Conservation (phyloP, 306 rosid genomes). For the Datisca glomerata region DNA sequence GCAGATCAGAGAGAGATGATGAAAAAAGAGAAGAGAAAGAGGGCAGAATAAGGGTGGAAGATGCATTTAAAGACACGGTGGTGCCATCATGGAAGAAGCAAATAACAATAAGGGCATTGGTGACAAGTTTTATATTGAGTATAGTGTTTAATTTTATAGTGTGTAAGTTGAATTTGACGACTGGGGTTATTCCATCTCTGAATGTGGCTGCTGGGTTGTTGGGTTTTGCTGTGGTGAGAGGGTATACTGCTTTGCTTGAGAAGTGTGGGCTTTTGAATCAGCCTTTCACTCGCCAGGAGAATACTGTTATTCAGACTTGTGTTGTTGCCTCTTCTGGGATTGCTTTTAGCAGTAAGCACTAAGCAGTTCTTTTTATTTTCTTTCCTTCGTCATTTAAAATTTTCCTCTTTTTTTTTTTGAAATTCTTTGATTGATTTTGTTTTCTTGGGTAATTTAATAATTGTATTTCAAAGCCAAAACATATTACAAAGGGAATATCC, state of each 20-base stretch:
- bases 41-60: slow-evolving; percentile 25
- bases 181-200: slow-evolving; percentile 65
- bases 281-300: slow-evolving; percentile 78
- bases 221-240: slow-evolving; percentile 49
- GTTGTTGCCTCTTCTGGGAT: slow-evolving; percentile 81
- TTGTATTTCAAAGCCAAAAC: no score
- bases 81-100: slow-evolving; percentile 54
- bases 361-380: background rate
- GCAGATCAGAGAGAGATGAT: background rate
- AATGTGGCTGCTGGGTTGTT: slow-evolving; percentile 64
- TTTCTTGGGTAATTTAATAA: background rate
- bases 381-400: no score
- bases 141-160: slow-evolving; percentile 48
- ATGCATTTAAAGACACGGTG: slow-evolving; percentile 20
- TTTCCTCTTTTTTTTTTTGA: background rate
- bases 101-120: slow-evolving; percentile 42
- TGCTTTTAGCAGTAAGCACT: slow-evolving; percentile 56
- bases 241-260: slow-evolving; percentile 28
- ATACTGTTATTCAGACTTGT: slow-evolving; percentile 67
- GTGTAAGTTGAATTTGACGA: slow-evolving; percentile 57
- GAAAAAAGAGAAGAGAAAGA: slow-evolving; percentile 2
- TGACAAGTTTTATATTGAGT: slow-evolving; percentile 39
- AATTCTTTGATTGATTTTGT: background rate
- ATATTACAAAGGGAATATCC: no score
- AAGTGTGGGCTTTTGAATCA: slow-evolving; percentile 33